Base-by-base conservation (phyloP, 805 yeast species). In the Cyberlindnera bimundalis region DNA sequence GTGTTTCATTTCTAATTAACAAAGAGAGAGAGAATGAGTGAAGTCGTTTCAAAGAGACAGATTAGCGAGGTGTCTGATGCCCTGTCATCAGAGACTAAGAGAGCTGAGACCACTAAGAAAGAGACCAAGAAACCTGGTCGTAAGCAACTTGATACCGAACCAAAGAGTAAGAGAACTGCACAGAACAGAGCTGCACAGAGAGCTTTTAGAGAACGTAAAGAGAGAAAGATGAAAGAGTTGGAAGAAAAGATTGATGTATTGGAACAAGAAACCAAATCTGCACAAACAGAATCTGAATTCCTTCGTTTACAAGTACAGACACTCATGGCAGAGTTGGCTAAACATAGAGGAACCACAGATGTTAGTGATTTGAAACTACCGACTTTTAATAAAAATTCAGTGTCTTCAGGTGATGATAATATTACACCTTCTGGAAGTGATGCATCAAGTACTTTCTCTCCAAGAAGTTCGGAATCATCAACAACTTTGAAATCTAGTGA, bases 181-280 rank as follows among this genome's bases (percentile, higher is more conserved):
- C 98, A 93, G 66, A 91, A 93, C 62, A 75, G 98, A 55, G 97
- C 97, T 3, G 98, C 98, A n/a, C 99, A 93, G 65, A 72, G 98
- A 40, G 98, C 98, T 6, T 91, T 88, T 65, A 72, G 98, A 42
- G 98, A 93, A 64, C 77, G 98, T 46, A 91, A 91, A 61, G 98
- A 91, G 62, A 73, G 73, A 37, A 87, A 85, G 57, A 76, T 93
- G 80, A 77, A 79, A 57, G 96, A 88, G 49, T 70, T 91, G 46
- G 96, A 90, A 59, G 80, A 79, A 34, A 81, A 85, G 52, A 95
- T 91, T 12, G 64, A 71, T 37, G 61, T 67, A 50, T 71, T 91
- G 50, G 96, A 93, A 61, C 74, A 74, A 48, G 84, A 81, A 50
- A 81, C 82, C 43, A 65, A 78, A 41, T 77, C 78, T 48, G 84